phyloP scores from a whole-genome alignment of 805 yeast species.

The Candida easanensis region DNA sequence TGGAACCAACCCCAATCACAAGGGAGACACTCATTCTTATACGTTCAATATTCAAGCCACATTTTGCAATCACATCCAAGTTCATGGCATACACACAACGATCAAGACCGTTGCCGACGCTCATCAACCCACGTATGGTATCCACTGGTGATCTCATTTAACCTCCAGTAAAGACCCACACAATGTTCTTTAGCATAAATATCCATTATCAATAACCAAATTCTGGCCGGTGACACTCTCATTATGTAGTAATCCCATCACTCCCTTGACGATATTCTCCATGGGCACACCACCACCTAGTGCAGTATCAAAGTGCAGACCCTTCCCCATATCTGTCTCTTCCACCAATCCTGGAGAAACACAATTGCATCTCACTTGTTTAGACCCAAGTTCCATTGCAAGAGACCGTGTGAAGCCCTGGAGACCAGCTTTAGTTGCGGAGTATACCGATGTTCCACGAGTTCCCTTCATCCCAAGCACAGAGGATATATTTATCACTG shows the following conservation, averaged over 20 bases:
- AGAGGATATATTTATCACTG: conserved; percentile 66
- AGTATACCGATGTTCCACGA: conserved; percentile 63
- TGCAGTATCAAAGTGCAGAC: conserved; percentile 19
- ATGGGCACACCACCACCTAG: conserved; percentile 19
- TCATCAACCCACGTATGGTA: not conserved
- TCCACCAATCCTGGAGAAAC: conserved; percentile 64
- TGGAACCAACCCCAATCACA: not conserved
- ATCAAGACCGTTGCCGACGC: not conserved
- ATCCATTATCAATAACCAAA: conserved; percentile 31
- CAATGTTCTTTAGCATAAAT: conserved; percentile 19
- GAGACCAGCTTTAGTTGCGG: conserved; percentile 71
- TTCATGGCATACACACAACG: not conserved
- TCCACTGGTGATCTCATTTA: conserved; percentile 9
- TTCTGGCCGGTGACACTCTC: conserved; percentile 31
- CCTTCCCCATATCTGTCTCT: conserved; percentile 58
- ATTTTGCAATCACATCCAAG: not conserved
- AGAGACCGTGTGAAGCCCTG: conserved; percentile 57
- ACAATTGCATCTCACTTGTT: conserved; percentile 58
- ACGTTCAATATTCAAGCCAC: conserved; percentile 8
- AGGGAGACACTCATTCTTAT: conserved; percentile 3
- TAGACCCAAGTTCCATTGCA: conserved; percentile 55
- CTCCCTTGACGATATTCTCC: conserved; percentile 25
- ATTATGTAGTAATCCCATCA: conserved; percentile 22
- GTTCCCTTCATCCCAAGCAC: conserved; percentile 47
- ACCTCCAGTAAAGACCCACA: no score